Base-by-base conservation (phyloP, 2,329 filamentous ascomycete genomes). In the Graphiopsis chlorocephala region DNA sequence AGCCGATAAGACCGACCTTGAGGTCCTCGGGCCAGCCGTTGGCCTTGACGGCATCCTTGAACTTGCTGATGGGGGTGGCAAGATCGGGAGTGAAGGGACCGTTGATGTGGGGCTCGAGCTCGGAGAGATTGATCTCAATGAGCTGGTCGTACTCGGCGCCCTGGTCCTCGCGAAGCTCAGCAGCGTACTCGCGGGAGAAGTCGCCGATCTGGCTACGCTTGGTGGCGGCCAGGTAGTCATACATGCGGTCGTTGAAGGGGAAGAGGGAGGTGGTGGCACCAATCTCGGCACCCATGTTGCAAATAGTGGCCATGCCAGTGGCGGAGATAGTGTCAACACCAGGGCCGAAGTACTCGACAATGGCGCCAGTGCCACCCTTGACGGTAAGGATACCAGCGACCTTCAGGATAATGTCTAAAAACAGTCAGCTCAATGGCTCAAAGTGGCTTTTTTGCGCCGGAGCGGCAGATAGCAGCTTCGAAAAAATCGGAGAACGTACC, bases 61-160 rank as follows among this genome's bases (percentile, higher is more conserved):
- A 97, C 84, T 97, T 95, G 82, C 92, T 97, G 79, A 99, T 96
- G 60, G 95, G 95, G 8, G 95, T 98, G 64, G 93, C 93, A 82
- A 99, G 85, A 87, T 99, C 95, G 67, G 95, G 95, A 29, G 95
- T 99, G 87, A 98, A 98, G 70, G 95, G 95, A 71, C 95, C 95
- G 84, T 99, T 99, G 84, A 99, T 93, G 79, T 98, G 92, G 71
- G 95, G 95, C 85, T 99, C 95, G 57, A 99, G 90, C 81, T 94
- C 91, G 65, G 87, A 90, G 63, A 99, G 87, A 85, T 99, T 94
- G 82, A 99, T 92, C 83, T 97, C 94, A 75, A 98, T 92, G 71
- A 97, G 81, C 82, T 98, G 86, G 80, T 99, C 95, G 80, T 98
- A 99, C 81, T 98, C 89, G 71, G 92, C 91, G 72, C 92, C 92